A percentile compares a stretch with the other conserved stretches of the same genome.
Conservation (phyloP, 495 filamentous ascomycete genomes). For the Lasiosphaeriaceae sp. region DNA sequence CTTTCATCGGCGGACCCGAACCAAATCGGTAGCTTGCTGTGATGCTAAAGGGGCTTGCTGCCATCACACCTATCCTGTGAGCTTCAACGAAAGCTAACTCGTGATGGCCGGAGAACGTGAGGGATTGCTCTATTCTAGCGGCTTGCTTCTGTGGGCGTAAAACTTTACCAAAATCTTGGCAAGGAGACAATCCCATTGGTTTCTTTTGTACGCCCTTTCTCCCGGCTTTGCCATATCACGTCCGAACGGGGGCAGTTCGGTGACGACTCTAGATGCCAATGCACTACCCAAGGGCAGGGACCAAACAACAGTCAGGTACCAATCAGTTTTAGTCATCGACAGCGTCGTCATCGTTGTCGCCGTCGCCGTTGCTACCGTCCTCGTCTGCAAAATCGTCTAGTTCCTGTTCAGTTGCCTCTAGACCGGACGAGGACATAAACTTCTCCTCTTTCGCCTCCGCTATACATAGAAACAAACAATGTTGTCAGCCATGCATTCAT, state of each 20-base stretch:
- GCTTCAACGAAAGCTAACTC: background rate
- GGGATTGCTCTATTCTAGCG: background rate
- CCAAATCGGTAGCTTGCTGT: too few relatives aligned
- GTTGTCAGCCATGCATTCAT: too few relatives aligned
- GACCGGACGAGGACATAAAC: conserved; percentile 77
- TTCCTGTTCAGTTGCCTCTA: conserved; percentile 58
- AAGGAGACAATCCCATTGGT: too few relatives aligned
- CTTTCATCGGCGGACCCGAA: too few relatives aligned
- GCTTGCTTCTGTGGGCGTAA: background rate
- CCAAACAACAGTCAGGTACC: too few relatives aligned
- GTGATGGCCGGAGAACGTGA: background rate
- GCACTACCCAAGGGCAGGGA: too few relatives aligned
- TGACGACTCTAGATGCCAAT: too few relatives aligned
- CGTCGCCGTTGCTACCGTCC: conserved; percentile 10
- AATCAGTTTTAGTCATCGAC: conserved; percentile 6
- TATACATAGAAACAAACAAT: conserved; percentile 8
- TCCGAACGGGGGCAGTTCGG: too few relatives aligned
- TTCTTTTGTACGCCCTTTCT: background rate
- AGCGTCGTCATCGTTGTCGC: conserved; percentile 9
- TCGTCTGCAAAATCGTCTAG: conserved; percentile 39
- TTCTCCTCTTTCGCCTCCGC: conserved; percentile 80
- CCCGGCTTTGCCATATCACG: too few relatives aligned
- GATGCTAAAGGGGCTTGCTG: too few relatives aligned
- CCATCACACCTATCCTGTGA: background rate
- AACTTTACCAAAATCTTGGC: background rate